phyloP scores from a whole-genome alignment of 2,329 filamentous ascomycete species.

The Trichophyton schoenleinii region DNA sequence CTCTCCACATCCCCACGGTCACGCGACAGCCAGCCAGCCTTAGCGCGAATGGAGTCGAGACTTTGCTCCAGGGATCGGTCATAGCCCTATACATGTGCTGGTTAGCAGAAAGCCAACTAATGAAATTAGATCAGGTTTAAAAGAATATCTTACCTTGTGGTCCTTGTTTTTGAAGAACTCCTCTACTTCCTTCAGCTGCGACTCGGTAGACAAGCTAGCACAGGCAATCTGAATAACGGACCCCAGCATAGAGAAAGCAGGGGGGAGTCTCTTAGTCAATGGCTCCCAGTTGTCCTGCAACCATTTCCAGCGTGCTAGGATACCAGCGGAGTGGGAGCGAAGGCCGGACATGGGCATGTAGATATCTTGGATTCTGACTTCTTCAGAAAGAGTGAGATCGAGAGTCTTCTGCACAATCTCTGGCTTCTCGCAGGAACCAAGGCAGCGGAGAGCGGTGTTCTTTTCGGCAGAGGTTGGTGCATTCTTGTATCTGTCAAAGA shows the following conservation, averaged over 20 bases:
- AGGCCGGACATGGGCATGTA: slow-evolving; percentile 77
- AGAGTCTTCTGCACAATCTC: slow-evolving; percentile 73
- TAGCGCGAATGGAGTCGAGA: slow-evolving; percentile 70
- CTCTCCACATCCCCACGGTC: slow-evolving; percentile 63
- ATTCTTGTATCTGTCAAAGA: slow-evolving; percentile 62
- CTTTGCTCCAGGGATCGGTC: slow-evolving; percentile 84
- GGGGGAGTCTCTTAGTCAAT: slow-evolving; percentile 67
- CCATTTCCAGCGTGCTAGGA: slow-evolving; percentile 70
- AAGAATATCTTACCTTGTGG: slow-evolving; percentile 48
- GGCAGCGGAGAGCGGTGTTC: slow-evolving; percentile 72
- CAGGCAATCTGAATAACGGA: slow-evolving; percentile 73
- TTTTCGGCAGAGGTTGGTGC: slow-evolving; percentile 75
- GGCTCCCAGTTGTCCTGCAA: slow-evolving; percentile 81
- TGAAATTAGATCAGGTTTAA: background rate
- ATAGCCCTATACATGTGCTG: slow-evolving; percentile 44
- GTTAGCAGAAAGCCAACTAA: slow-evolving; percentile 10
- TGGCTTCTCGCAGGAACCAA: slow-evolving; percentile 66
- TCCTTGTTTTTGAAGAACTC: slow-evolving; percentile 71
- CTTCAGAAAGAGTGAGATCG: slow-evolving; percentile 57
- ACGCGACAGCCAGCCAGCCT: slow-evolving; percentile 66
- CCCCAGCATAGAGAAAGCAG: slow-evolving; percentile 75
- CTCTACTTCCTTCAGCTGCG: slow-evolving; percentile 64
- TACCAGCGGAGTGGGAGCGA: slow-evolving; percentile 62
- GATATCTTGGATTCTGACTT: slow-evolving; percentile 89
- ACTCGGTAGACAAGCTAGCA: slow-evolving; percentile 62